Conservation (phyloP, 306 rosid genomes). For the Acacia melanoxylon region DNA sequence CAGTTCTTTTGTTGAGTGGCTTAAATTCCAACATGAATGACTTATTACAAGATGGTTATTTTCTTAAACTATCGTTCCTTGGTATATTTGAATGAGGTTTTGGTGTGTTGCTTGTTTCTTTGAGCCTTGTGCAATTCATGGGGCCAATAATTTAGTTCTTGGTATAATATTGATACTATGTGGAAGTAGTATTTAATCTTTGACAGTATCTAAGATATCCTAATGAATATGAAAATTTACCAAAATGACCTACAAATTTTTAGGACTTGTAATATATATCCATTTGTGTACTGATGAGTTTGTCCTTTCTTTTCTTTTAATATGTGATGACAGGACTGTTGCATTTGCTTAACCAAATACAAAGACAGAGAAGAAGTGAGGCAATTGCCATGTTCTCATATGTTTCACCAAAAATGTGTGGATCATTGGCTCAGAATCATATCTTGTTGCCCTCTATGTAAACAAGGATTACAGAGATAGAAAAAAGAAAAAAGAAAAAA, state of each 20-base stretch:
- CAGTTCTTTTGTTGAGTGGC: neutral
- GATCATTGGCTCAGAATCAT: conserved; percentile 88
- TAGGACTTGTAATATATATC: neutral
- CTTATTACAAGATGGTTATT: neutral
- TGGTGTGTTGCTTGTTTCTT: neutral
- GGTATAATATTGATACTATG: neutral
- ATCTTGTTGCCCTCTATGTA: conserved; percentile 93
- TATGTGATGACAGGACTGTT: conserved; percentile 68
- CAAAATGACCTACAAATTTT: neutral
- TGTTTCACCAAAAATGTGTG: conserved; percentile 85
- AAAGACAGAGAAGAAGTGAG: conserved; percentile 82
- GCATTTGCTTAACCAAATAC: conserved; percentile 87
- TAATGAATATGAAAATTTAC: neutral
- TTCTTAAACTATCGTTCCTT: neutral
- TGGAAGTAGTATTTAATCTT: neutral
- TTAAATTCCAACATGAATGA: no score
- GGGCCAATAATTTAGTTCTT: neutral
- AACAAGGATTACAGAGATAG: conserved; percentile 75
- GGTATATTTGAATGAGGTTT: no score
- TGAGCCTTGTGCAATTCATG: neutral
- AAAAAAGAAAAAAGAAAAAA: neutral
- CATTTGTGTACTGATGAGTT: conserved; percentile 4
- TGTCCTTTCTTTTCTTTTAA: conserved; percentile 11
- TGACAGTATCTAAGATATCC: neutral
- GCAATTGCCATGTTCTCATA: conserved; percentile 78